Evolutionary conservation across 176 grass and related monocot species (phyloP).

Genomic region (Hyparrhenia diplandra): DNA sequence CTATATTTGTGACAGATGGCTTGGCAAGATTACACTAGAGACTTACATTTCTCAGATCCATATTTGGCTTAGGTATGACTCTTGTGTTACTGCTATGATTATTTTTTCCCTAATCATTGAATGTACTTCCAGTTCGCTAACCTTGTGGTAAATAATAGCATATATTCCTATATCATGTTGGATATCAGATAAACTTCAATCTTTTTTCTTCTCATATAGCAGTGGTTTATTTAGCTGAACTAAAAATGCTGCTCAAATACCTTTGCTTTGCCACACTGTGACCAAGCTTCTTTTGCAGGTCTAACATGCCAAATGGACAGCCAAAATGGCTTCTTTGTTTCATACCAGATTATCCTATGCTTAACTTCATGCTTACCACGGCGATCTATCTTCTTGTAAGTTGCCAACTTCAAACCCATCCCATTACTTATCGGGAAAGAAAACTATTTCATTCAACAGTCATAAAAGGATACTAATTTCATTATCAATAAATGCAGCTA

Average conservation of each 20-base stretch:
- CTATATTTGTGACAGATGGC: constrained; percentile 61
- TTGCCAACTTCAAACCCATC: not conserved
- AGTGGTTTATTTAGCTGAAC: not conserved
- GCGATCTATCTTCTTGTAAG: constrained; percentile 79
- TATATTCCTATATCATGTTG: not conserved
- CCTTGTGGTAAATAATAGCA: not conserved
- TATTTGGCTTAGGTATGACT: constrained; percentile 82
- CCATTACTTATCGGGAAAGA: not conserved
- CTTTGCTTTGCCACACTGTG: not conserved
- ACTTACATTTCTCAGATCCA: constrained; percentile 98
- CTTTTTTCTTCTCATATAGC: not conserved
- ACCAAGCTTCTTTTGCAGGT: constrained; percentile 52
- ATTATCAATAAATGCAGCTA: constrained; percentile 47
- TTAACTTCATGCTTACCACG: constrained; percentile 98
- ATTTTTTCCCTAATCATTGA: not conserved
- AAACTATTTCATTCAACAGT: not conserved
- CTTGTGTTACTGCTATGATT: not conserved
- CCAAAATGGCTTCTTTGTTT: constrained; percentile 81
- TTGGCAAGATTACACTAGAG: constrained; percentile 95
- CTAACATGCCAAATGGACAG: constrained; percentile 80
- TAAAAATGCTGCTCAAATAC: not conserved
- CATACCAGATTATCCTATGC: constrained; percentile 84
- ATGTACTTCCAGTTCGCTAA: not conserved
- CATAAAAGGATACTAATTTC: constrained; percentile 14
- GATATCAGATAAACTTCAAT: not conserved